These are phyloP conservation scores for Suillus variegatus DNA, from an alignment of 768 basidiomycete species.

Conservation along the genomic window DNA sequence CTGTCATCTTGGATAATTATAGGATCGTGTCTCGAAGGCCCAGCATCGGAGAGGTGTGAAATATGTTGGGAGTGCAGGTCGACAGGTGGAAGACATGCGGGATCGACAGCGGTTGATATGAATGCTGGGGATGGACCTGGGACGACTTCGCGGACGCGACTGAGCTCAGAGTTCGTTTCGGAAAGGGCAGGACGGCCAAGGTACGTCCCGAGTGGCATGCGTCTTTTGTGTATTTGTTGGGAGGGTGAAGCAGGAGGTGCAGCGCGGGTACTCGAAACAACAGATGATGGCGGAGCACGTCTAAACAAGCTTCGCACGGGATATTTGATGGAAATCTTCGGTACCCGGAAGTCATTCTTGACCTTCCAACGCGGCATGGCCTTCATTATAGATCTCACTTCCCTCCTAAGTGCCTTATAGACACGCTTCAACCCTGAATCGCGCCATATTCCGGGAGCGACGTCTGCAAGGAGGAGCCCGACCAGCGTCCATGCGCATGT, in stretches of 20 bases:
- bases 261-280: constrained; percentile 23
- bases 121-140: constrained; percentile 28
- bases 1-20: constrained; percentile 28
- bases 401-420: constrained; percentile 39
- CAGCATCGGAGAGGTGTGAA: constrained; percentile 8
- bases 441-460: constrained; percentile 47
- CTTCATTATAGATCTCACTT: constrained; percentile 32
- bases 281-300: constrained; percentile 18
- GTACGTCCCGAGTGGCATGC: constrained; percentile 30
- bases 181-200: constrained; percentile 33
- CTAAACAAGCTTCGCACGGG: background rate
- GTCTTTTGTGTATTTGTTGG: constrained; percentile 26
- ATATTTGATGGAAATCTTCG: constrained; percentile 2
- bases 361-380: constrained; percentile 33
- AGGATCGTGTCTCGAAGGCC: constrained; percentile 19
- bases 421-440: constrained; percentile 41
- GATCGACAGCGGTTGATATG: constrained; percentile 26
- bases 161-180: constrained; percentile 29
- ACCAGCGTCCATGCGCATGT: constrained; percentile 54
- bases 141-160: constrained; percentile 20
- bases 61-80: constrained; percentile 10
- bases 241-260: constrained; percentile 22
- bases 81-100: background rate
- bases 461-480: constrained; percentile 54
- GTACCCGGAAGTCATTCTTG: constrained; percentile 24